Base-by-base conservation (phyloP, 352 stramenopile species). In the Phytopythium boreale region DNA sequence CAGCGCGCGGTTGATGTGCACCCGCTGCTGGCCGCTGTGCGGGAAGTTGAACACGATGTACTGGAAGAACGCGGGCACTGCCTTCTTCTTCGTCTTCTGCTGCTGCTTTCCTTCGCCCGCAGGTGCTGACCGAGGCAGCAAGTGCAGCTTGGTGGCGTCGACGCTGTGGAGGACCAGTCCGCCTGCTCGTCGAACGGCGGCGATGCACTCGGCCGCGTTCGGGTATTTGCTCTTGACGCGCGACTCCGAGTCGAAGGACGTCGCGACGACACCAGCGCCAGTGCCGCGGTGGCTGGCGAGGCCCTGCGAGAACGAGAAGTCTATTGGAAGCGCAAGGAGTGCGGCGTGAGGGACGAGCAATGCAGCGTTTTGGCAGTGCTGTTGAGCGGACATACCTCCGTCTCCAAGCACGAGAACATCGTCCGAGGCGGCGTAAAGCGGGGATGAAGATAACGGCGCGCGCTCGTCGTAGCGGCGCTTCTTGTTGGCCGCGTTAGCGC, bases 41-140 rank as follows among this genome's bases (percentile, higher is more conserved):
- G 89, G 89, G 66, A 97, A 97, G 68, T 96, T 96, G 69, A 96
- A 96, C 52, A 97, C 76, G 50, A 96, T 89, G 67, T 80, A 91
- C 59, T 90, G 75, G 67, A 96, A 96, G 29, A 87, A 84, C 24
- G 67, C 37, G 0, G 82, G 76, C 39, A 89, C 41, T 0, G 61
- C 71, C 55, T 50, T 29, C 14, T n/a, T 50, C n/a, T 50, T 50
- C 8, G 9, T 15, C 47, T 72, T 74, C 20, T 70, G 29, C 29
- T 34, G 29, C 29, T 58, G 11, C 17, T 14, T 27, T 17, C 22
- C 46, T 1, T 31, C 9, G 46, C 24, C 46, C 10, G 7, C 46
- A 19, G 20, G 46, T 24, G 49, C 49, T 0, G 49, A 39, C 15
- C 62, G 49, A 11, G 84, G 77, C 61, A 95, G 64, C 46, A 72